A percentile compares a stretch with the other conserved stretches of the same genome.
Conservation (phyloP, 768 basidiomycete species). For the Psilocybe cyanescens region DNA sequence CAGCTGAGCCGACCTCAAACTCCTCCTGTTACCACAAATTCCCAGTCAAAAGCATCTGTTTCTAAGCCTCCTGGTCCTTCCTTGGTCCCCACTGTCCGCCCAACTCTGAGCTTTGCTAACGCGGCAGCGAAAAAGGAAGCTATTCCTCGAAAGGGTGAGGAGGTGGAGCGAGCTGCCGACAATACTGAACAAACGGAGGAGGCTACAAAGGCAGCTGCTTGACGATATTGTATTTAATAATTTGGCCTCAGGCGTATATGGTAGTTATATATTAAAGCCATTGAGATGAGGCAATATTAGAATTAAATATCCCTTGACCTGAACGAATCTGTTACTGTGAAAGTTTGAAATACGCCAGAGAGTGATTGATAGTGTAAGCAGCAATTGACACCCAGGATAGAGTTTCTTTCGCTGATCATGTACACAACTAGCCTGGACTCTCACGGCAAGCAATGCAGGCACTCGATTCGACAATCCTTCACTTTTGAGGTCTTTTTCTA, state of each 20-base stretch:
- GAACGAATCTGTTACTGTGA: background rate
- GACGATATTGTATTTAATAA: constrained; percentile 1
- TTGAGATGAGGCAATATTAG: background rate
- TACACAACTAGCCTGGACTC: constrained; percentile 21
- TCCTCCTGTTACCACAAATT: constrained; percentile 33
- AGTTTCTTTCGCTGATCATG: constrained; percentile 8
- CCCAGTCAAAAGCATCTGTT: constrained; percentile 30
- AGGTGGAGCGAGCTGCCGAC: constrained; percentile 17
- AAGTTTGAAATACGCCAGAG: background rate
- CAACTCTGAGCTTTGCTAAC: constrained; percentile 81
- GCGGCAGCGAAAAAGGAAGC: constrained; percentile 62
- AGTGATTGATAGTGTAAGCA: constrained; percentile 4
- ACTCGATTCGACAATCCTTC: constrained; percentile 17
- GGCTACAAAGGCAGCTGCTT: constrained; percentile 15
- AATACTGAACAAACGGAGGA: constrained; percentile 19
- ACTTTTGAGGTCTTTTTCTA: constrained; percentile 6
- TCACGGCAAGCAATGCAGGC: constrained; percentile 29
- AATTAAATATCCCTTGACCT: background rate
- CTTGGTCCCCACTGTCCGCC: constrained; percentile 59
- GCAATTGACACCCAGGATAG: background rate
- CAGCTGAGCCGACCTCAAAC: constrained; percentile 34
- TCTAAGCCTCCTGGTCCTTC: constrained; percentile 32
- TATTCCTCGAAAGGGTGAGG: constrained; percentile 20
- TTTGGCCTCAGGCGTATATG: background rate
- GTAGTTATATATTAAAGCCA: background rate